phyloP scores from a whole-genome alignment of 495 filamentous ascomycete species.

The Letharia lupina region DNA sequence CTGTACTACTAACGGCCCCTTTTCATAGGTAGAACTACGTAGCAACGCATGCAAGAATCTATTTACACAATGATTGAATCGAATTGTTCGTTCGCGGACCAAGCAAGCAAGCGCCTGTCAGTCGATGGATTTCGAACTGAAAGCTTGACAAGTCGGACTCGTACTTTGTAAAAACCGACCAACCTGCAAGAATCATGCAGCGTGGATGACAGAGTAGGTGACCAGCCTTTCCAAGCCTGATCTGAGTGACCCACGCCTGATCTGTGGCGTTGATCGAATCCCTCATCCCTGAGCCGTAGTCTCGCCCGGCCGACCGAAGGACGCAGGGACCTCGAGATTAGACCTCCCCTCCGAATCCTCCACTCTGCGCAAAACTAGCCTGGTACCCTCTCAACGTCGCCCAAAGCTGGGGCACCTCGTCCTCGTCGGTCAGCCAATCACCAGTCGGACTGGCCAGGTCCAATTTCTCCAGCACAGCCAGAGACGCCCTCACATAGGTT shows the following conservation, averaged over 20 bases:
- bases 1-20: background rate
- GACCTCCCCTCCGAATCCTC: constrained; percentile 32
- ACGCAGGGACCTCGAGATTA: background rate
- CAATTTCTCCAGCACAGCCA: constrained; percentile 61
- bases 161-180: background rate
- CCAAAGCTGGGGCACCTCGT: constrained; percentile 59
- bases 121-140: background rate
- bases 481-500: constrained; percentile 56
- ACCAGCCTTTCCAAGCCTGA: background rate
- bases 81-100: background rate
- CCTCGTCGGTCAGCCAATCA: constrained; percentile 53
- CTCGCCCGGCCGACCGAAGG: background rate
- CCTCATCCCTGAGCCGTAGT: background rate
- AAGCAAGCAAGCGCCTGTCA: background rate
- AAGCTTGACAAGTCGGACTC: background rate
- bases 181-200: background rate
- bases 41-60: background rate
- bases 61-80: background rate
- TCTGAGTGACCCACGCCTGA: background rate
- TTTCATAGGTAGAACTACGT: background rate
- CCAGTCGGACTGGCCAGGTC: constrained; percentile 38
- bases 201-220: background rate
- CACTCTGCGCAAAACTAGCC: constrained; percentile 56
- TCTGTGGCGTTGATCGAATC: background rate
- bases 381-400: constrained; percentile 66